Evolutionary conservation across 2,329 filamentous ascomycete genomes (phyloP), one percentile per base, ranked within the genome.

Genomic region (Gyromitra esculenta): DNA sequence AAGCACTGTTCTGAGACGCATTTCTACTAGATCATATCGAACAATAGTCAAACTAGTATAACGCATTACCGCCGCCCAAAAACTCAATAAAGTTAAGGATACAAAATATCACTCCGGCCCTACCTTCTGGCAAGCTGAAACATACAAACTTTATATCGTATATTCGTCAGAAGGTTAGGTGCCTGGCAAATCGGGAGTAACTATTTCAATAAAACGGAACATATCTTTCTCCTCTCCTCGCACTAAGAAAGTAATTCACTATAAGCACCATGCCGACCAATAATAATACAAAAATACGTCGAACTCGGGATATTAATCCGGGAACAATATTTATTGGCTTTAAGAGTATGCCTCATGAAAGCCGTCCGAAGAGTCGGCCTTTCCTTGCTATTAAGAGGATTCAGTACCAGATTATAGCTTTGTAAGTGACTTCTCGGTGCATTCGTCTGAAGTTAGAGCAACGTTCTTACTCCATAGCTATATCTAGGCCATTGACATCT

Each of bases 401-500:
- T 11, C 39, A 60, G 1, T 37, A 48, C 6, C 62, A 73, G 7
- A 43, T 73, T 13, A 45, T 73, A 43, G 70, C 70, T 5, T 21
- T 73, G 70, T 73, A 52, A 43, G 70, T 73, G 21, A 7, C 35
- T 31, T 41, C 31, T 13, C 15, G 9, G 37, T 35, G 6, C 45
- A 13, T 39, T 45, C 5, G 8, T 43, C 35, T 15, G 4, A 59
- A 31, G 7, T 21, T 60, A 8, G 21, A 1, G 25, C 18, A 37
- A 31, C 9, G 59, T 15, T 54, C 15, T 43, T 59, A 60, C 18
- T 18, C 62, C 21, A 50, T 35, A 59, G 11, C 13, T 1, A 62
- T 59, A 48, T 25, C 13, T n/a, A 74, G 72, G 64, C 72, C 72
- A 5, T 39, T 74, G 11, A 74, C 72, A 18, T 31, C 37, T 5